Percentiles rank a stretch among this genome's conserved stretches.
phyloP scores from a whole-genome alignment of 306 rosid species.

The Alnus glutinosa region DNA sequence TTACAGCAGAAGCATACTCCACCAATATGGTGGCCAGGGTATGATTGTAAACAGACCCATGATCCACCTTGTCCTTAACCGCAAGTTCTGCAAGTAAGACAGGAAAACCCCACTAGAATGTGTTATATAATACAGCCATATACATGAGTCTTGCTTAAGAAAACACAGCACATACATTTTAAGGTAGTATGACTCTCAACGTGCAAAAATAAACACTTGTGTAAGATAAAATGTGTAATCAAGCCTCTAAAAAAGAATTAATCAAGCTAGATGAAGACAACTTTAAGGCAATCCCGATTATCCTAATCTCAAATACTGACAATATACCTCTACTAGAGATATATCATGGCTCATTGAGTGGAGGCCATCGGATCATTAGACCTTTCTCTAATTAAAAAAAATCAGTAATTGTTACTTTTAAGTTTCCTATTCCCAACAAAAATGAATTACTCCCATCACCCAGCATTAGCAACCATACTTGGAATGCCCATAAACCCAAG shows the following conservation, averaged over 20 bases:
- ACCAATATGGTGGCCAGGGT: constrained; percentile 75
- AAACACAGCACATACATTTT: not conserved
- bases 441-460: not conserved
- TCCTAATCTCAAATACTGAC: not conserved
- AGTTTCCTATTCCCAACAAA: not conserved
- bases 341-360: not conserved
- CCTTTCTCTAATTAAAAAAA: not conserved
- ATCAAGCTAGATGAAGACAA: not conserved
- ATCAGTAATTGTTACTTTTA: not conserved
- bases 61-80: constrained; percentile 21
- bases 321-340: not conserved
- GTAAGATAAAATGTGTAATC: not conserved
- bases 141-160: not conserved
- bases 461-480: not conserved
- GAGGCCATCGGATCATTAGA: not conserved
- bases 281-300: not conserved
- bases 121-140: not conserved
- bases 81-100: constrained; percentile 50
- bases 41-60: constrained; percentile 50
- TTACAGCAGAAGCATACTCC: constrained; percentile 88
- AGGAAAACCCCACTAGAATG: constrained; percentile 6
- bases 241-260: not conserved
- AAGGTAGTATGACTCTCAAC: not conserved
- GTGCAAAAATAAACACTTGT: not conserved
- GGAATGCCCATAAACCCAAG: not conserved